Conservation (phyloP, 23 red algal genomes). For the Chondrus crispus region DNA sequence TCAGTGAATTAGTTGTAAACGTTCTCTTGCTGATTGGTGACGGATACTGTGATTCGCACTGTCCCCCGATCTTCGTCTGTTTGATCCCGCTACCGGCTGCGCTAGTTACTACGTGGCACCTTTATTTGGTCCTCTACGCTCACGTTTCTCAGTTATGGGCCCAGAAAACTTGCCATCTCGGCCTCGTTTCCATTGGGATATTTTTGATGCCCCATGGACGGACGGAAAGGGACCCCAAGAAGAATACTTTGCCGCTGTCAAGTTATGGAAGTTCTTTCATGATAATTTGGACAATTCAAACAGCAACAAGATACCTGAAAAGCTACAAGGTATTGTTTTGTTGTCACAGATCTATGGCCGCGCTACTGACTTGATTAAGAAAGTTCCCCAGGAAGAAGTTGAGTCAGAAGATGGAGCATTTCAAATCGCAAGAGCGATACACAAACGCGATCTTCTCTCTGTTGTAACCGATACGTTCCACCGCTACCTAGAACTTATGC, state of each 20-base stretch:
- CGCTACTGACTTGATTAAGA: neutral
- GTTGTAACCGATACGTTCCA: neutral
- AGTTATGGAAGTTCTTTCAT: conserved; percentile 15
- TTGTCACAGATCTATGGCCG: neutral
- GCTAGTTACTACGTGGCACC: too few relatives aligned
- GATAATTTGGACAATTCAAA: neutral
- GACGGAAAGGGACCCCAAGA: neutral
- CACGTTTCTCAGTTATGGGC: conserved; percentile 14
- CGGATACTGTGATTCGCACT: too few relatives aligned
- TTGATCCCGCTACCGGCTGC: too few relatives aligned
- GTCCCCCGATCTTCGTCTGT: too few relatives aligned
- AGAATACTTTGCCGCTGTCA: neutral
- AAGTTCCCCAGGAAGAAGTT: neutral
- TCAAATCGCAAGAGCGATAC: neutral
- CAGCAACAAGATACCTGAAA: neutral
- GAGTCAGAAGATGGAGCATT: neutral
- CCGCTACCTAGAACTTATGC: neutral
- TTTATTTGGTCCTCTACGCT: too few relatives aligned
- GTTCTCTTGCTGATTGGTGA: too few relatives aligned
- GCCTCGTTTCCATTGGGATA: neutral
- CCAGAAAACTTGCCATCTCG: neutral
- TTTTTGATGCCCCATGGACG: neutral
- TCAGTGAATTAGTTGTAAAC: too few relatives aligned
- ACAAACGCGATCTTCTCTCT: neutral
- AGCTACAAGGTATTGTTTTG: neutral